Evolutionary conservation across 2,329 filamentous ascomycete species (phyloP).

Genomic region (Aspergillus sp.): DNA sequence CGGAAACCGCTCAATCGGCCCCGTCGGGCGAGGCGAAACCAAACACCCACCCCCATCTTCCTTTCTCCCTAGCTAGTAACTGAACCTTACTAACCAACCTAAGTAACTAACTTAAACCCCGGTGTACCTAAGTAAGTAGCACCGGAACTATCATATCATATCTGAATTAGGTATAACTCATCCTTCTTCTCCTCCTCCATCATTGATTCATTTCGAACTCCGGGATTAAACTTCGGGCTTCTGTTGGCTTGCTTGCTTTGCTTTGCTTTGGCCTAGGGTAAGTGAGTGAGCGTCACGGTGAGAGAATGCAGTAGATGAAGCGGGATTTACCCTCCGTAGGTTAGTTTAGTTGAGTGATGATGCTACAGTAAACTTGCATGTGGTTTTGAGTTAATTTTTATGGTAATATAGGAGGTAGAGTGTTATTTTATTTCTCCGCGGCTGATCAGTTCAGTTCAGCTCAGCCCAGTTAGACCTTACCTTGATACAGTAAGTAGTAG

Average conservation of each 20-base stretch:
- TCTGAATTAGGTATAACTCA: too few species aligned
- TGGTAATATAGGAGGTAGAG: not conserved
- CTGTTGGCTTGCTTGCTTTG: not conserved
- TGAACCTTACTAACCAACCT: not conserved
- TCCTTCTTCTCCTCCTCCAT: too few species aligned
- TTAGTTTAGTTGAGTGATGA: not conserved
- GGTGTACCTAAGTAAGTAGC: not conserved
- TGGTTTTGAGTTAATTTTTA: too few species aligned
- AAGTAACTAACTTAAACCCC: not conserved
- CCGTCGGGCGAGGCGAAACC: not conserved
- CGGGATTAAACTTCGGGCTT: not conserved
- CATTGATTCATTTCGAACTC: too few species aligned
- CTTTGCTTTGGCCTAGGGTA: too few species aligned
- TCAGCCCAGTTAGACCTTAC: too few species aligned
- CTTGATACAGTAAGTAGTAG: too few species aligned
- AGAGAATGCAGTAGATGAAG: not conserved
- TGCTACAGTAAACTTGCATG: too few species aligned
- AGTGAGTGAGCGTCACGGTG: not conserved
- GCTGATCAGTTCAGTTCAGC: too few species aligned
- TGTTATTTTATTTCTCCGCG: not conserved
- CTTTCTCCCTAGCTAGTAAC: too few species aligned
- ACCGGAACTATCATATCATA: not conserved
- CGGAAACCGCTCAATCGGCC: not conserved
- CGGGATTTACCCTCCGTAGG: conserved; percentile 1
- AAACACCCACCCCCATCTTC: not conserved